Base-by-base conservation (phyloP, 164 flowering plant species). In the Aristolochia contorta region DNA sequence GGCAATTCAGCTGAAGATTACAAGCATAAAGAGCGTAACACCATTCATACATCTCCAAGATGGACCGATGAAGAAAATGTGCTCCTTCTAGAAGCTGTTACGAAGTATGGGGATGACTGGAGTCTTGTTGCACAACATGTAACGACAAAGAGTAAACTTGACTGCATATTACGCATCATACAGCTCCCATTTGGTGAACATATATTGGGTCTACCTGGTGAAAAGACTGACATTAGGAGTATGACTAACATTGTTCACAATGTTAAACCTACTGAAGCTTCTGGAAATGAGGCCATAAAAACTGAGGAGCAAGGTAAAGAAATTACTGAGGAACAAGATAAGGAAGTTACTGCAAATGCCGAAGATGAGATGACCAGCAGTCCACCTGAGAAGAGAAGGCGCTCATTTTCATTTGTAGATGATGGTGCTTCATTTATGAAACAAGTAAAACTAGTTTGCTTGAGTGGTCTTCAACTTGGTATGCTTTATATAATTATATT, bases 71-170 rank as follows among this genome's bases (percentile, higher is more conserved):
- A 77, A 54, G 99, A 93, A 73, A 85, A 81, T 47, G 62, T 82
- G 43, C 84, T 88, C 73, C 92, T 93, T 54, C 70, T 93, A 48
- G 97, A 93, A 64, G 83, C 94, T 61, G 82, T 85, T 54, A 45
- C 77, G 73, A 85, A 75, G 77, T 85, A 90, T 70, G 96, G 99
- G 60, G 95, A 86, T 75, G 85, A 88, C 57, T 93, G 99, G 96
- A 90, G 88, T 27, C 84, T 79, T 64, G 91, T 91, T 66, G 82
- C 82, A 50, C 77, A 78, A 65, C 72, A 74, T 77, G 87, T 90
- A 66, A 71, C 67, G 59, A 81, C 89, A 41, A 93, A 90, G 77
- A 84, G 62, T 50, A 93, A 82, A 80, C 66, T 72, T 27, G 91
- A 90, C 46, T 93, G 97, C 57, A 86, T 93, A 58, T 76, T 82